These are phyloP conservation scores for Verticillium alfalfae DNA, from an alignment of 2,329 filamentous ascomycete genomes.

Conservation along the genomic window DNA sequence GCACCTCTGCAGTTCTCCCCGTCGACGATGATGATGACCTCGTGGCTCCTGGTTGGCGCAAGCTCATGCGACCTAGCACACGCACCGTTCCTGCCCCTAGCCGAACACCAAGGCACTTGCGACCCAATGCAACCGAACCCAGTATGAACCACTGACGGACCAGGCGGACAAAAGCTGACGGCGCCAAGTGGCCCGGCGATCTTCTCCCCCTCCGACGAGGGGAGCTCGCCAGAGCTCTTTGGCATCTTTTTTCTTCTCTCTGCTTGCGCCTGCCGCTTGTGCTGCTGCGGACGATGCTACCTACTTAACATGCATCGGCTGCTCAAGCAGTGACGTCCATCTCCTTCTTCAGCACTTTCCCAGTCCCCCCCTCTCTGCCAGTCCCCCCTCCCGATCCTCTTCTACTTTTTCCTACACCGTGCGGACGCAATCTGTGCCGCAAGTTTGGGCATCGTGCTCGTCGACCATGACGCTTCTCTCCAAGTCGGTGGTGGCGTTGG, in stretches of 20 bases:
- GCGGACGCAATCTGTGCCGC: not conserved
- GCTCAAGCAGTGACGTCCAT: not conserved
- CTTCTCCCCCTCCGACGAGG: not conserved
- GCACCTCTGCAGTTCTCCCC: not conserved
- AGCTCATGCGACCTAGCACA: not conserved
- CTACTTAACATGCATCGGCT: not conserved
- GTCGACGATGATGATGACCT: not conserved
- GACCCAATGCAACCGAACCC: not conserved
- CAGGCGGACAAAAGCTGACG: not conserved
- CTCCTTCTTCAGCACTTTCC: not conserved
- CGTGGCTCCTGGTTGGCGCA: not conserved
- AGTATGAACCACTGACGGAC: not conserved
- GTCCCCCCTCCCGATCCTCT: not conserved
- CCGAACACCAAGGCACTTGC: not conserved
- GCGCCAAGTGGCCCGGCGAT: not conserved
- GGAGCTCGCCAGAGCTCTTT: not conserved
- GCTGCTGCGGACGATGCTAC: not conserved
- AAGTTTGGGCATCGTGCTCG: not conserved
- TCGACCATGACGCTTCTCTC: not conserved
- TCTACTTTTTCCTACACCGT: not conserved
- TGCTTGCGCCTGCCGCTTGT: not conserved
- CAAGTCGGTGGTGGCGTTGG: constrained; percentile 4
- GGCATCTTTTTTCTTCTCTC: not conserved
- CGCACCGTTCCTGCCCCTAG: not conserved
- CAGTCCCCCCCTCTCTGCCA: not conserved